Conservation (phyloP, 371 early-diverging fungal species). For the Apophysomyces sp. region DNA sequence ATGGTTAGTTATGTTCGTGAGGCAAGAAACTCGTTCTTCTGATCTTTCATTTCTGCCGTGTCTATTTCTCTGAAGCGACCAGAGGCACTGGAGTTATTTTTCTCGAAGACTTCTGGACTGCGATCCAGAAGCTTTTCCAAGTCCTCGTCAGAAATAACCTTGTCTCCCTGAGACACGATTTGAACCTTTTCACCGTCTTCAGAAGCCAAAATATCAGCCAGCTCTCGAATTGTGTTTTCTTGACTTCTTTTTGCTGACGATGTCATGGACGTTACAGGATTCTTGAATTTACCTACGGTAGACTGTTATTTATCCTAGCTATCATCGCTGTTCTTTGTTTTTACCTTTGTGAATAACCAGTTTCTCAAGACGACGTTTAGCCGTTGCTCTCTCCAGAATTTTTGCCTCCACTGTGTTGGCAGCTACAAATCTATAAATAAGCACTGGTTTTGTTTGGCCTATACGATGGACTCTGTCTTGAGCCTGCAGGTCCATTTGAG, state of each 20-base stretch:
- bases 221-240: conserved; percentile 53
- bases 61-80: conserved; percentile 48
- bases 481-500: conserved; percentile 97
- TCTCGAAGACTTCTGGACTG: conserved; percentile 56
- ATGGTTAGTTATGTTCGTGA: conserved; percentile 20
- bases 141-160: conserved; percentile 69
- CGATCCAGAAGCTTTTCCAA: conserved; percentile 71
- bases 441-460: conserved; percentile 91
- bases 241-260: conserved; percentile 16
- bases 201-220: conserved; percentile 72
- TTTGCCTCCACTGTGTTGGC: conserved; percentile 86
- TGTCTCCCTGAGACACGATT: conserved; percentile 61
- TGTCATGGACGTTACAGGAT: conserved; percentile 22
- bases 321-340: not conserved
- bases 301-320: not conserved
- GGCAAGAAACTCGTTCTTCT: conserved; percentile 46
- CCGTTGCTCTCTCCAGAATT: conserved; percentile 74
- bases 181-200: conserved; percentile 69
- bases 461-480: conserved; percentile 97
- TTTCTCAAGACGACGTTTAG: conserved; percentile 90
- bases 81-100: conserved; percentile 22
- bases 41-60: conserved; percentile 34
- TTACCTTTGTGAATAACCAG: conserved; percentile 80
- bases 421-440: conserved; percentile 86
- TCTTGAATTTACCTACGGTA: conserved; percentile 55